These are phyloP conservation scores for Lactarius vividus DNA, from an alignment of 768 basidiomycete species.

Conservation along the genomic window DNA sequence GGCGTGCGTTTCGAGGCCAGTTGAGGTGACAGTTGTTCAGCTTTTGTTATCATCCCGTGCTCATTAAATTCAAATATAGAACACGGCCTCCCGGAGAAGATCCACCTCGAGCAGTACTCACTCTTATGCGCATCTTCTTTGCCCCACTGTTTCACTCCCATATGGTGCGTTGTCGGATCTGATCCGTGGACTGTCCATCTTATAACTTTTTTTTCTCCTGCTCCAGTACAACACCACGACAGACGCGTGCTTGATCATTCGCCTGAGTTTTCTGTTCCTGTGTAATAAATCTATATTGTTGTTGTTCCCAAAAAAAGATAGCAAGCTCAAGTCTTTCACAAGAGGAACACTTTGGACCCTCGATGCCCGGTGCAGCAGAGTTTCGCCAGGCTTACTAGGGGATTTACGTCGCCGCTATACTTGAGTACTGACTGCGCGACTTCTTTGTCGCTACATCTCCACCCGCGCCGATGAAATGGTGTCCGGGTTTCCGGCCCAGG, in stretches of 20 bases:
- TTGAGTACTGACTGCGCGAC: no score
- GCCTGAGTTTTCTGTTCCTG: neutral
- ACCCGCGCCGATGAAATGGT: no score
- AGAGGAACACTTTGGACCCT: neutral
- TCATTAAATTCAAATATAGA: conserved; percentile 11
- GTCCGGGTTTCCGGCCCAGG: no score
- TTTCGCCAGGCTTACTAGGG: no score
- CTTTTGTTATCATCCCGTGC: neutral
- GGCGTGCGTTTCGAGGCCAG: conserved; percentile 3
- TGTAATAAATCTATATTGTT: neutral
- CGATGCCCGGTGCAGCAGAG: no score
- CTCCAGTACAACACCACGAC: neutral
- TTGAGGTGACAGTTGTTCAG: conserved; percentile 2
- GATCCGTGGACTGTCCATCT: neutral
- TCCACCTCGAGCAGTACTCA: neutral
- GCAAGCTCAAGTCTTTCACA: no score
- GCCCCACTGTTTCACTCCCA: neutral
- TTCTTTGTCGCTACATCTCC: no score
- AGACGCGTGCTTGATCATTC: neutral
- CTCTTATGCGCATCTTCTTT: neutral
- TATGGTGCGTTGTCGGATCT: neutral
- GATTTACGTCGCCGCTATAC: no score
- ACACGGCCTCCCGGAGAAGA: neutral
- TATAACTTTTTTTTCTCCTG: neutral
- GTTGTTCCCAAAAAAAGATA: neutral